Base-by-base conservation (phyloP, 306 rosid genomes). In the Cyclanthera cordifolia region DNA sequence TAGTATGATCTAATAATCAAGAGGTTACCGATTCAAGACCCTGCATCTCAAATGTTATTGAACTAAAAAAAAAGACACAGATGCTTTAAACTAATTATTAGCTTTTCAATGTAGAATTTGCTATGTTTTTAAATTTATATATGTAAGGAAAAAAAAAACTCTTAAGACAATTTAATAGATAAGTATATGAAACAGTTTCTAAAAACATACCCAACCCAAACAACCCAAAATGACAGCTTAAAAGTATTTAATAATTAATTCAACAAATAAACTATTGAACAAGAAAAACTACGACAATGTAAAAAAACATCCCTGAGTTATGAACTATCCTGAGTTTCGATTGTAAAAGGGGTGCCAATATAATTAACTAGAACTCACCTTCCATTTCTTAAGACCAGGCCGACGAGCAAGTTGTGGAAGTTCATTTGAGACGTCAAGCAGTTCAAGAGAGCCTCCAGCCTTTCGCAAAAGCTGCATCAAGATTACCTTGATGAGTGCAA, bases 331-430 rank as follows among this genome's bases (percentile, higher is more conserved):
- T 10, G 11, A 65, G 49, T 32, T 65, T 59, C 52, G 60, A 23
- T 8, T 4, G n/a, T 25, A 49, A 65, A 10, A 37, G 50, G 45
- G 56, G 50, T 15, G 6, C 46, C 17, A 37, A 49, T 12, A 24
- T 7, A 64, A 53, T 8, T 25, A 64, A 53, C 6, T 25, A 80
- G 73, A 58, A 77, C 85, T 69, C 53, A 85, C 99, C 97, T 83
- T 45, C 97, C 97, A 94, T 71, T 45, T 81, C 80, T 77, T 90
- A 65, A 94, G 96, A 77, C 99, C 99, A 30, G 92, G 89, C 63
- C 90, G 79, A 5, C 87, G 85, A 71, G 74, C 83, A 72, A 94
- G 99, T 70, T 94, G 89, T 51, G 92, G 97, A 76, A 94, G 90
- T 77, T 94, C 95, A 77, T 74, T 73, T 56, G 97, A 94, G 78